Evolutionary conservation across 1,284 basidiomycete genomes (phyloP), one percentile per base, ranked within the genome.

Genomic region (Ustilago sp.): DNA sequence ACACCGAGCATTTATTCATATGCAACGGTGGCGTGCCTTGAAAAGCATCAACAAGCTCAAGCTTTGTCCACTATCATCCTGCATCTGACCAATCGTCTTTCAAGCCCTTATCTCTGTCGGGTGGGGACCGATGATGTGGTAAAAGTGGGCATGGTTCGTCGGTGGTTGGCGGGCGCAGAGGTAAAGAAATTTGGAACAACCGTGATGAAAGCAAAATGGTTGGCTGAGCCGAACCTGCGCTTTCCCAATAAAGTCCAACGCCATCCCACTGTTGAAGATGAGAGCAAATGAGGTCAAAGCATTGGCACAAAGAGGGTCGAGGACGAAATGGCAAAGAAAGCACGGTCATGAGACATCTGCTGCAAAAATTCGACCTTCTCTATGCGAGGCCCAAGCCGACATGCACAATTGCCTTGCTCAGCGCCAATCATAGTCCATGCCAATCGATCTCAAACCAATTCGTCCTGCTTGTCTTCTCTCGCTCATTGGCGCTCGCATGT

Each of bases 81-180:
- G 34, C 34, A 23, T 45, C 19, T 54, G 23, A 43, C 68, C 68
- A 71, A 71, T 71, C 53, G 45, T 51, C 19, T 48, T 28, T 15
- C 36, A 38, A 15, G 19, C 13, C 5, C 63, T 71, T 71, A 65
- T 71, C 68, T 61, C 50, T 17, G 28, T 43, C 23, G 13, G 45
- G 68, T 65, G 62, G 63, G 68, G 41, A 54, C 43, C 4, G 38
- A 57, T 31, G n/a, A 41, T 15, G 32, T 13, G 52, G 34, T 35
- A 53, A 12, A 55, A 41, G 9, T 43, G 38, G 53, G 53, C 53
- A n/a, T 8, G 19, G 34, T 19, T 35, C n/a, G 9, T 17, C 8
- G 17, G 51, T 32, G 34, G 34, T 19, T 35, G 36, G 9, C 15
- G 13, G 17, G 51, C 34, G 34, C 34, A 36, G 17, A 52, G 32